Evolutionary conservation across 257 asterid genomes (phyloP).

Genomic region (Solanum microdontum): DNA sequence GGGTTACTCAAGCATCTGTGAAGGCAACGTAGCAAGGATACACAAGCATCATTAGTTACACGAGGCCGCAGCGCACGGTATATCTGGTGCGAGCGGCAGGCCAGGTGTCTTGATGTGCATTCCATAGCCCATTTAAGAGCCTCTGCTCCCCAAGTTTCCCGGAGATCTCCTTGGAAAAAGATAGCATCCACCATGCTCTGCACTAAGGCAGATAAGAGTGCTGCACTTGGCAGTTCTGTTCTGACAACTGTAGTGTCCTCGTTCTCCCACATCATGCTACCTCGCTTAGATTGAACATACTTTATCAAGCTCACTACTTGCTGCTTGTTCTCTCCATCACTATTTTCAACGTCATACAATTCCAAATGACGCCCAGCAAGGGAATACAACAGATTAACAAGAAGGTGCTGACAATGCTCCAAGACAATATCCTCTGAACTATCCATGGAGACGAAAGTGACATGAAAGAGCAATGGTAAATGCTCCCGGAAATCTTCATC

Average conservation of each 20-base stretch:
- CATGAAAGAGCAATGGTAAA: conserved; percentile 91
- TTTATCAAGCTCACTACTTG: conserved; percentile 94
- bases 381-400: conserved; percentile 88
- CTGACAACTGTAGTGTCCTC: conserved; percentile 93
- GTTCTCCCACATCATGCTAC: conserved; percentile 99
- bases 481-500: conserved; percentile 99
- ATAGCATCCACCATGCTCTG: conserved; percentile 99
- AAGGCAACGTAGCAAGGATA: conserved; percentile 85
- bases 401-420: conserved; percentile 98
- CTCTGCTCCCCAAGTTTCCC: conserved; percentile 98
- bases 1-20: conserved; percentile 94
- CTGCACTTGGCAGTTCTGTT: conserved; percentile 90
- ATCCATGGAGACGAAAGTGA: conserved; percentile 98
- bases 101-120: conserved; percentile 97
- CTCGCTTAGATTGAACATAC: conserved; percentile 93
- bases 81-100: conserved; percentile 97
- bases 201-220: conserved; percentile 92
- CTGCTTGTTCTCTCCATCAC: conserved; percentile 96
- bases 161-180: conserved; percentile 98
- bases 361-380: conserved; percentile 97
- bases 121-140: conserved; percentile 99
- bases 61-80: conserved; percentile 90
- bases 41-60: conserved; percentile 95
- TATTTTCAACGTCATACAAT: conserved; percentile 90
- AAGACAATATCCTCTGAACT: conserved; percentile 98